A percentile compares a stretch with the other conserved stretches of the same genome.
phyloP scores from a whole-genome alignment of 106 monocot species.

The Acanthochlamys bracteata region DNA sequence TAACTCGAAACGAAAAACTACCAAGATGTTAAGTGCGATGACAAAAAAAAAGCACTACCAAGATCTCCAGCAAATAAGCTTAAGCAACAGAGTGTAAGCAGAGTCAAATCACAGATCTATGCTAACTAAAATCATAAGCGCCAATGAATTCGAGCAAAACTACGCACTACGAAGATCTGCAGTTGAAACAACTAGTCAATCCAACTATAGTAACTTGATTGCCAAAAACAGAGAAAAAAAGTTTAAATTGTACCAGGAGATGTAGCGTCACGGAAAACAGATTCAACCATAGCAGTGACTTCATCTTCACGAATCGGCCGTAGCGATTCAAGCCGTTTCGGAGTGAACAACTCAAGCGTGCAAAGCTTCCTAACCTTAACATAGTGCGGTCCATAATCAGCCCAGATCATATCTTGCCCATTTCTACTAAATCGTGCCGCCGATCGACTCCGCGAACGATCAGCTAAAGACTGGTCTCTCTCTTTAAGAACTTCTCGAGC shows the following conservation, averaged over 20 bases:
- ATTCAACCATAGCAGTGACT: constrained; percentile 96
- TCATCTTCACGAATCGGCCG: constrained; percentile 88
- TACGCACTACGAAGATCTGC: too few relatives aligned
- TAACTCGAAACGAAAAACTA: too few relatives aligned
- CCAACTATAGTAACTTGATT: too few relatives aligned
- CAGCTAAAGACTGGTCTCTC: constrained; percentile 70
- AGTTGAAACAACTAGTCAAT: too few relatives aligned
- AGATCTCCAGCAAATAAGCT: too few relatives aligned
- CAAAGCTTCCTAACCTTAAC: constrained; percentile 92
- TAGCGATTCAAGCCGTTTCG: constrained; percentile 68
- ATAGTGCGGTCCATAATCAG: constrained; percentile 93
- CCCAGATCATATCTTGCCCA: constrained; percentile 84
- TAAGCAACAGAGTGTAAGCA: too few relatives aligned
- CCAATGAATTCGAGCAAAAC: too few relatives aligned
- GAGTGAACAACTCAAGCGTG: constrained; percentile 83
- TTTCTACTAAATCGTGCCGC: constrained; percentile 72
- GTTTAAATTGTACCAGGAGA: constrained; percentile 23
- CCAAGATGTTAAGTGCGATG: too few relatives aligned
- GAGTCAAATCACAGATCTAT: too few relatives aligned
- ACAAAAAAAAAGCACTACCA: too few relatives aligned
- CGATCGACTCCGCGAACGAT: constrained; percentile 65
- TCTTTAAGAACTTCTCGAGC: constrained; percentile 89
- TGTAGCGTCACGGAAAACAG: constrained; percentile 43
- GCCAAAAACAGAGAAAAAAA: neutral
- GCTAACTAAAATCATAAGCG: too few relatives aligned